Conservation (phyloP, 352 stramenopile genomes). For the Phytopythium litorale region DNA sequence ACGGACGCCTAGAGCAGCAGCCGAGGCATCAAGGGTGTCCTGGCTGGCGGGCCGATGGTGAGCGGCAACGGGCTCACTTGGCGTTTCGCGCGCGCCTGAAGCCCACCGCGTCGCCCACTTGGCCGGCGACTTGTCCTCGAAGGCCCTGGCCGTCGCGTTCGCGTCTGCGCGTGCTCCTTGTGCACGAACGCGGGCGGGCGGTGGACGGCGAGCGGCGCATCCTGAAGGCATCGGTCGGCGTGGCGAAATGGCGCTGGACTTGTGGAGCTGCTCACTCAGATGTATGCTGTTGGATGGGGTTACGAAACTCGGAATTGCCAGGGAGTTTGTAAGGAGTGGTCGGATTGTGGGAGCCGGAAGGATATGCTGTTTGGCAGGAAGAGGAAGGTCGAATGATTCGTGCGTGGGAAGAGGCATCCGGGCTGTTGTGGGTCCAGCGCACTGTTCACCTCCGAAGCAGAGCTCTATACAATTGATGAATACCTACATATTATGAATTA, state of each 20-base stretch:
- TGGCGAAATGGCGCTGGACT: not conserved
- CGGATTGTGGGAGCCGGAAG: not conserved
- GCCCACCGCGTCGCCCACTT: not conserved
- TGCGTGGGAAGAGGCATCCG: not conserved
- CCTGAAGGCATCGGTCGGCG: not conserved
- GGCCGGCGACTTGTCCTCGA: not conserved
- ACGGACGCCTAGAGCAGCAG: not conserved
- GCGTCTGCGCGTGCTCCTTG: not conserved
- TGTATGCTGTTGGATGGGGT: constrained; percentile 1
- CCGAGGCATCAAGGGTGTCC: not conserved
- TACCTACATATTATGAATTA: no score
- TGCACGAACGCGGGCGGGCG: not conserved
- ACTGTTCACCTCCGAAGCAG: not conserved
- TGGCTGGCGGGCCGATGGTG: not conserved
- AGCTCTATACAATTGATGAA: no score
- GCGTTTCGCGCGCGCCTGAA: not conserved
- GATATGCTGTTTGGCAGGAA: not conserved
- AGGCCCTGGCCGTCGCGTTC: not conserved
- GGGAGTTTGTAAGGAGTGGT: not conserved
- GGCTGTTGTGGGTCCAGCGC: not conserved
- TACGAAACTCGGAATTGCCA: not conserved
- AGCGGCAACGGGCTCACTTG: not conserved
- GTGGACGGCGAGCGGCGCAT: not conserved
- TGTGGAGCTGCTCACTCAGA: not conserved
- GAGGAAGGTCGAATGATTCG: not conserved